A percentile compares a stretch with the other conserved stretches of the same genome.
These are phyloP conservation scores for Cyclospora cayetanensis DNA, from an alignment of 169 alveolate genomes.

Conservation along the genomic window DNA sequence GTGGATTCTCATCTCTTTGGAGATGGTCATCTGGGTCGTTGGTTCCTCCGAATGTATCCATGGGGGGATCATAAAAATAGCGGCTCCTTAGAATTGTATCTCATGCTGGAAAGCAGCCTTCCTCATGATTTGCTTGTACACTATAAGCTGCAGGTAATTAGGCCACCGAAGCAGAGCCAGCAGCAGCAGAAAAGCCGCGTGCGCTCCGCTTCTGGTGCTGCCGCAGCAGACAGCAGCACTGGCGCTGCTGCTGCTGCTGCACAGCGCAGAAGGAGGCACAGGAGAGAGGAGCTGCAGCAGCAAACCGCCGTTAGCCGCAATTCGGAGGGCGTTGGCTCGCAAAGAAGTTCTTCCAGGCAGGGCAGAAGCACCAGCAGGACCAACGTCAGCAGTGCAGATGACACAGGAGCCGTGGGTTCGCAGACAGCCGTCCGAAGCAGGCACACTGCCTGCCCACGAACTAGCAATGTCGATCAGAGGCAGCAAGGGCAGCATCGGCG, in stretches of 20 bases:
- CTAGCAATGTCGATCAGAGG: too few relatives aligned
- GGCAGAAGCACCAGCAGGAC: background rate
- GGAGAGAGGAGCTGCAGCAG: too few relatives aligned
- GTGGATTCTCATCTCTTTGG: slow-evolving; percentile 51
- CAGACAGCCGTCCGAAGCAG: background rate
- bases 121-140: slow-evolving; percentile 26
- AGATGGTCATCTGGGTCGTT: background rate
- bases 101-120: slow-evolving; percentile 51
- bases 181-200: background rate
- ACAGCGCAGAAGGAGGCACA: background rate
- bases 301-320: background rate
- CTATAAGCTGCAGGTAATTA: slow-evolving; percentile 49
- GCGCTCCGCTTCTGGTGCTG: background rate
- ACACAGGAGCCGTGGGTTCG: background rate
- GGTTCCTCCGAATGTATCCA: slow-evolving; percentile 62
- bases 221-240: background rate
- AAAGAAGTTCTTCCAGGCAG: background rate
- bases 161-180: background rate
- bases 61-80: slow-evolving; percentile 35
- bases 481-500: too few relatives aligned
- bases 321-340: background rate
- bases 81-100: slow-evolving; percentile 35
- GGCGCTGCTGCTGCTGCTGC: background rate
- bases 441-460: background rate
- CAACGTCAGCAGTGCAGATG: background rate